A percentile compares a stretch with the other conserved stretches of the same genome.
Evolutionary conservation across 306 rosid genomes (phyloP).

Genomic region (peach (Prunus persica)): DNA sequence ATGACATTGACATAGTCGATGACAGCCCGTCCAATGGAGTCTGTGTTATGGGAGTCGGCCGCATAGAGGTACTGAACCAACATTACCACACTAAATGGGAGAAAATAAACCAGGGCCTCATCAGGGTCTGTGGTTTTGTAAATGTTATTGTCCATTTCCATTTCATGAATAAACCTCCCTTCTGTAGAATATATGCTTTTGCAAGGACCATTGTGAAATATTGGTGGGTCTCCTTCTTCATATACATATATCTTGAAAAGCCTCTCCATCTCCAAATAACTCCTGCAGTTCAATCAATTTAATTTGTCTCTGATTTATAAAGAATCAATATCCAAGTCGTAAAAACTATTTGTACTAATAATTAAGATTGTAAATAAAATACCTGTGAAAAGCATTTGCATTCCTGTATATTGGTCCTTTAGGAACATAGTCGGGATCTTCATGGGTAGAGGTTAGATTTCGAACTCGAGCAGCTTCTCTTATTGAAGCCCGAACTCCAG

Average conservation of each 20-base stretch:
- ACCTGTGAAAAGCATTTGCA: constrained; percentile 51
- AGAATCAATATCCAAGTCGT: too few relatives aligned
- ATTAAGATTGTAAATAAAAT: background rate
- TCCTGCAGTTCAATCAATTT: constrained; percentile 16
- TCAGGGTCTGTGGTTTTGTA: constrained; percentile 33
- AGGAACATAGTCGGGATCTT: constrained; percentile 43
- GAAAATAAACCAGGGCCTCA: constrained; percentile 39
- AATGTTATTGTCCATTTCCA: constrained; percentile 28
- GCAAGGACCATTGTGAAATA: constrained; percentile 48
- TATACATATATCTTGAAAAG: constrained; percentile 37
- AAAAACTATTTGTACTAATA: background rate
- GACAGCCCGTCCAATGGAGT: constrained; percentile 25
- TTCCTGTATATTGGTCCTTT: constrained; percentile 40
- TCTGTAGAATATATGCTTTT: constrained; percentile 48
- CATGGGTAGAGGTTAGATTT: constrained; percentile 28
- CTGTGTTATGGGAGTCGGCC: constrained; percentile 23
- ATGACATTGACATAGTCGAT: constrained; percentile 39
- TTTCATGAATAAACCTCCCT: constrained; percentile 44
- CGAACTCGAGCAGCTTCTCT: constrained; percentile 36
- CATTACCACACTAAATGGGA: constrained; percentile 46
- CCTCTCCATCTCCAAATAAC: constrained; percentile 45
- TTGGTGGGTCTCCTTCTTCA: constrained; percentile 44
- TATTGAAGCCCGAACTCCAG: constrained; percentile 34
- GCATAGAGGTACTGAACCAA: constrained; percentile 39
- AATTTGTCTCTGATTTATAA: too few relatives aligned